Conservation (phyloP, 129 eudicot genomes). For the Pittosporum tobira region DNA sequence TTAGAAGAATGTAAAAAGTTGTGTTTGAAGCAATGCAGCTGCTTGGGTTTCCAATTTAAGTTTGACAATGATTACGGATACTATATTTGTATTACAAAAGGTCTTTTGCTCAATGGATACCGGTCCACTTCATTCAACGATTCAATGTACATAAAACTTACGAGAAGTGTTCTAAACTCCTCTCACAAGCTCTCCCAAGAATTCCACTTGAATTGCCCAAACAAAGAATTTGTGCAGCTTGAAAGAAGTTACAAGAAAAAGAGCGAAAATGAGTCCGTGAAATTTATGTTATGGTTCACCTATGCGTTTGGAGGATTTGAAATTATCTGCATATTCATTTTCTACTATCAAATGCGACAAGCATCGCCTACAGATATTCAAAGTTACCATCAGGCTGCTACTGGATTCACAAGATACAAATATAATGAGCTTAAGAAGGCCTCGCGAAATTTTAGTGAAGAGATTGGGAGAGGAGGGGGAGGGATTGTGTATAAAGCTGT, state of each 20-base stretch:
- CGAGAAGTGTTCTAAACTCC: slow-evolving; percentile 3
- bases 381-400: slow-evolving; percentile 29
- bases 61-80: slow-evolving; percentile 12
- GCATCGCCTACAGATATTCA: not conserved
- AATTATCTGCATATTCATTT: slow-evolving; percentile 19
- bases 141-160: slow-evolving; percentile 27
- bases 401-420: slow-evolving; percentile 35
- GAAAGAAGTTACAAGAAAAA: slow-evolving; percentile 23
- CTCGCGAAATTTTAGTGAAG: slow-evolving; percentile 24
- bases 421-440: slow-evolving; percentile 36
- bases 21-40: slow-evolving; percentile 25
- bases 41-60: slow-evolving; percentile 38
- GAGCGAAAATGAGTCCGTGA: slow-evolving; percentile 12
- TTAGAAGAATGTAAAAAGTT: slow-evolving; percentile 21
- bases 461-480: slow-evolving; percentile 44
- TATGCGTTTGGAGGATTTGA: slow-evolving; percentile 33
- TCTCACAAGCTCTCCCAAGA: slow-evolving; percentile 5
- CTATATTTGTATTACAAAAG: slow-evolving; percentile 37
- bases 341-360: slow-evolving; percentile 18
- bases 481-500: slow-evolving; percentile 37
- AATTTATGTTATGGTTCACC: slow-evolving; percentile 25
- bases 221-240: not conserved
- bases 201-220: slow-evolving; percentile 12
- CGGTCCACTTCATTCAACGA: slow-evolving; percentile 15
- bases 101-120: slow-evolving; percentile 28